Evolutionary conservation across 2,329 filamentous ascomycete genomes (phyloP).

Genomic region (Lachnellula cervina): DNA sequence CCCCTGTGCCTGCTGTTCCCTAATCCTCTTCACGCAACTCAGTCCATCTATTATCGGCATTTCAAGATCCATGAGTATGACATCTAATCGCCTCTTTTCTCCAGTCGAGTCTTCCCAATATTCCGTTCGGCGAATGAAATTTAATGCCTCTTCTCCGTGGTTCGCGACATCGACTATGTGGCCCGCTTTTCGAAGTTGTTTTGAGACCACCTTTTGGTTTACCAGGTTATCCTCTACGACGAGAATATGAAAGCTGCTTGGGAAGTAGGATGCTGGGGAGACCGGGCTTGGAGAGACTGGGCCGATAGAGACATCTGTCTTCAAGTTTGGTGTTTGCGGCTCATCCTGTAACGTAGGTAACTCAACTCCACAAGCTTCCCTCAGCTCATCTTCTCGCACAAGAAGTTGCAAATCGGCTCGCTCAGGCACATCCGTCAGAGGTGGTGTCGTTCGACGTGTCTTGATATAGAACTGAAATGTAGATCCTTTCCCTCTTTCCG

Average conservation of each 20-base stretch:
- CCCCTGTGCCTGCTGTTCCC: conserved; percentile 58
- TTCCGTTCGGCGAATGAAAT: conserved; percentile 48
- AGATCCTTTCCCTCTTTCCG: conserved; percentile 60
- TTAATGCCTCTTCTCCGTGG: conserved; percentile 56
- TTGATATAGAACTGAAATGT: conserved; percentile 71
- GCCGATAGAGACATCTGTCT: not conserved
- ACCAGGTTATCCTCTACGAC: conserved; percentile 58
- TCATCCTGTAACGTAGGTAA: conserved; percentile 5
- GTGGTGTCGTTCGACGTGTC: conserved; percentile 30
- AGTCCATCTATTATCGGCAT: conserved; percentile 81
- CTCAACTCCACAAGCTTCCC: conserved; percentile 13
- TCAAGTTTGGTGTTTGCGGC: not conserved
- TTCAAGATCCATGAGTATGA: conserved; percentile 66
- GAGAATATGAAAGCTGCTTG: conserved; percentile 34
- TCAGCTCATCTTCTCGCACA: conserved; percentile 11
- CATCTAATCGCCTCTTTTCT: not conserved
- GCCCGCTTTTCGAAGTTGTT: conserved; percentile 50
- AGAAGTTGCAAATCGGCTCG: conserved; percentile 14
- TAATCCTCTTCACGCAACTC: conserved; percentile 64
- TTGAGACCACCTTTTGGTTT: conserved; percentile 51
- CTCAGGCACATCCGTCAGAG: conserved; percentile 25
- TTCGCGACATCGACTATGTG: conserved; percentile 59
- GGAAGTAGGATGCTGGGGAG: not conserved
- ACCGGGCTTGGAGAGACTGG: not conserved
- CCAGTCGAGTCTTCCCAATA: conserved; percentile 45